Evolutionary conservation across 2,329 filamentous ascomycete genomes (phyloP), one percentile per base, ranked within the genome.

Genomic region (Penicillium capsulatum): DNA sequence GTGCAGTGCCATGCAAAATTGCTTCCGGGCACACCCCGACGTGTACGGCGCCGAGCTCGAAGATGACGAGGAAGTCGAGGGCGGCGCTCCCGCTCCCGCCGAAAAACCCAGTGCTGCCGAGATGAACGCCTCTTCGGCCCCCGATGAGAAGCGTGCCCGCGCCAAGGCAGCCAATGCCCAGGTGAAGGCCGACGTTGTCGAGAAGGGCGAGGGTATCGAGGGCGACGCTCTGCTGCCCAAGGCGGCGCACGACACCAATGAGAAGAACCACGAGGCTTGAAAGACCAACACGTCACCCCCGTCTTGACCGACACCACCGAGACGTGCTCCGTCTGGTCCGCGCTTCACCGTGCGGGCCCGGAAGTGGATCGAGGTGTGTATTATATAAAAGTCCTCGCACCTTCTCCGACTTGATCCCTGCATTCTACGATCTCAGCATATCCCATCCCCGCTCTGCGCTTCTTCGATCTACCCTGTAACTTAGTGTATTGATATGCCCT

Each of bases 21-120:
- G 92, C 74, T 98, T 98, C 77, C 80, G 89, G 55, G 72, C 82
- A 63, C 86, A 96, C 66, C 92, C 92, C 14, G 92, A 97, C 30
- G 76, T 96, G 44, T 98, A 98, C 67, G 90, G 89, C 44, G 78
- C 84, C 30, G 91, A 97, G 64, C 74, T 96, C 13, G 83, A 85
- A 22, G 84, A 89, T 33, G 89, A 94, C 14, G 77, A 80, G 31
- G 70, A 55, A 20, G 39, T 45, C 22, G 63, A 68, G 40, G 58
- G 54, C 40, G 65, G 55, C 44, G 51, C 61, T 8, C 51, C 61
- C 38, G 53, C 55, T n/a, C n/a, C n/a, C 19, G 48, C 49, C 15
- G 39, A 49, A 30, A 41, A 43, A 20, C 43, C 50, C 29, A 42
- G 44, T 22, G 53, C 55, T 22, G 41, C 48, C 14, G 52, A 63